Conservation (phyloP, 176 grass and related monocot species). For the Oryza punctata region DNA sequence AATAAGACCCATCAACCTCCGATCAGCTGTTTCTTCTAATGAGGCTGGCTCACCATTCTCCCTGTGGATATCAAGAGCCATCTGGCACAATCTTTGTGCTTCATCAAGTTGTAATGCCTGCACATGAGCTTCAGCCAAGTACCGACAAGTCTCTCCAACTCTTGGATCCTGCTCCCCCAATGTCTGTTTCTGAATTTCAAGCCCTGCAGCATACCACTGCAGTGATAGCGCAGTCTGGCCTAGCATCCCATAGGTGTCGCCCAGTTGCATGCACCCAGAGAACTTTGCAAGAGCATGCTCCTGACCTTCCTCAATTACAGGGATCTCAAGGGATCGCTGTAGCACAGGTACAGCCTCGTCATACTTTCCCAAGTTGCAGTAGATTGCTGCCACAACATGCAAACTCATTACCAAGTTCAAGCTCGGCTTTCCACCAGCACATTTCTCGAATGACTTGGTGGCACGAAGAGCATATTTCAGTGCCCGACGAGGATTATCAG, state of each 20-base stretch:
- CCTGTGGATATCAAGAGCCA: slow-evolving; percentile 80
- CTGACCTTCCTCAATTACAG: slow-evolving; percentile 75
- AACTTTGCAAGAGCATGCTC: slow-evolving; percentile 94
- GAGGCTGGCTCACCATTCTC: slow-evolving; percentile 62
- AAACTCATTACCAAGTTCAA: slow-evolving; percentile 90
- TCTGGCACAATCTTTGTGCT: slow-evolving; percentile 77
- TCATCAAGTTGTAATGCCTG: slow-evolving; percentile 87
- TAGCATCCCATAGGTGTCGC: slow-evolving; percentile 85
- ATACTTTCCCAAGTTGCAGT: slow-evolving; percentile 75
- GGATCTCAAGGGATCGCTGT: slow-evolving; percentile 72
- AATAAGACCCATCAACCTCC: slow-evolving; percentile 92
- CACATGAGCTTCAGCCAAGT: slow-evolving; percentile 93
- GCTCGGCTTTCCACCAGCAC: slow-evolving; percentile 71
- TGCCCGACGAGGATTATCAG: slow-evolving; percentile 74
- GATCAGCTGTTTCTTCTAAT: slow-evolving; percentile 86
- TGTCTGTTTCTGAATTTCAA: slow-evolving; percentile 80
- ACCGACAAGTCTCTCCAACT: slow-evolving; percentile 88
- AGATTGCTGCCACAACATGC: slow-evolving; percentile 91
- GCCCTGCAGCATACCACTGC: slow-evolving; percentile 69
- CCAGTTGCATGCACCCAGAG: slow-evolving; percentile 92
- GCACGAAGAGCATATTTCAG: slow-evolving; percentile 91
- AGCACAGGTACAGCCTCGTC: slow-evolving; percentile 75
- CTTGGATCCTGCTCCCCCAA: slow-evolving; percentile 82
- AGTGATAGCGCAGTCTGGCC: slow-evolving; percentile 78
- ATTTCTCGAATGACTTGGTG: slow-evolving; percentile 90